Base-by-base conservation (phyloP, 2,329 filamentous ascomycete species). In the Cladosporium austrohemisphaericum region DNA sequence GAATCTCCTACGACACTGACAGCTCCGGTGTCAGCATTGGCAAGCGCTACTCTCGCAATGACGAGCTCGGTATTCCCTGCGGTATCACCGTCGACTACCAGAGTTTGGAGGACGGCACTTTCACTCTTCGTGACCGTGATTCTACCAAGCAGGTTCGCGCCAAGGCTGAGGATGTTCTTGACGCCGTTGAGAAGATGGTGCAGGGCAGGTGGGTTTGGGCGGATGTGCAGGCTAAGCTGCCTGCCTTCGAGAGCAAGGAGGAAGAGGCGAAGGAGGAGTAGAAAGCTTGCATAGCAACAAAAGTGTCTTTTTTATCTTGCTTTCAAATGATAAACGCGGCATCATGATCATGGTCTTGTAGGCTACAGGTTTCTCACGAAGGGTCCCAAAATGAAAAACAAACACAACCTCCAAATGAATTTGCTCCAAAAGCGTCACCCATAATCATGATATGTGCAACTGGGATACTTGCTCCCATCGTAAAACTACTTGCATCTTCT, bases 51-150 rank as follows among this genome's bases (percentile, higher is more conserved):
- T 84, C 86, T 66, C 84, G 93, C 62, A 96, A 96, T 68, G 92
- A 97, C 69, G 92, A 97, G 74, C 80, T 96, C 52, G 93, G 92
- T 63, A 97, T 93, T 36, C 89, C 92, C 6, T 84, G 96, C 57
- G 92, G 90, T 65, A 84, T 97, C 69, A 97, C 92, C 0, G 81
- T 97, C 52, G 92, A 97, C 70, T 97, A 96, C 79, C 88, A 97
- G 76, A 94, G 88, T 40, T 75, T 95, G 58, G 83, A 95, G 71
- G 90, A 96, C 68, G 81, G 81, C 65, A 86, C 86, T 6, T 81
- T 94, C 65, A 97, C 92, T 1, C 80, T 97, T 57, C 79, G 92
- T 65, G 92, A 97, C 68, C 84, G 90, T 56, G 93, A 97, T 72
- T 86, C 85, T 33, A 96, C 88, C 47, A 86, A 84, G 67, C 92